These are phyloP conservation scores for Picochlorum sp. DNA, from an alignment of 139 green algal species.

Conservation along the genomic window DNA sequence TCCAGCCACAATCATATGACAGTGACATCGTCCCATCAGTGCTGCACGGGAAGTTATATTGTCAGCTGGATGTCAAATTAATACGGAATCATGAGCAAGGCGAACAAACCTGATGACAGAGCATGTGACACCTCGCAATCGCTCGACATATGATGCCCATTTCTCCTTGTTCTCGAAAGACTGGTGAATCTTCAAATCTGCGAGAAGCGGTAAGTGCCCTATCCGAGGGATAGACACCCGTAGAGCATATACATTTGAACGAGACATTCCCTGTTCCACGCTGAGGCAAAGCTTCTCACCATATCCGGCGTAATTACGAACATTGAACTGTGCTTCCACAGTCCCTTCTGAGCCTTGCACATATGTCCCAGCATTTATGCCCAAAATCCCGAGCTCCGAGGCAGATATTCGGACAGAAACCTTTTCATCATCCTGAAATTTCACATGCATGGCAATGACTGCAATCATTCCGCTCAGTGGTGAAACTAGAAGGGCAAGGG, in stretches of 20 bases:
- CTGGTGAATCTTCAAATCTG: constrained; percentile 34
- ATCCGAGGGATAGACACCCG: constrained; percentile 34
- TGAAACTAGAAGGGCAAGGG: neutral
- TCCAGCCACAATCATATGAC: constrained; percentile 62
- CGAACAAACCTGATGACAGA: constrained; percentile 7
- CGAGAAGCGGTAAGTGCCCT: constrained; percentile 17
- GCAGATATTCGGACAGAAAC: constrained; percentile 45
- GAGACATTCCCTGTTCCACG: constrained; percentile 45
- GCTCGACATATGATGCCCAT: constrained; percentile 14
- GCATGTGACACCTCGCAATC: neutral
- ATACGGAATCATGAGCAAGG: too few species aligned
- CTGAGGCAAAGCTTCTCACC: constrained; percentile 40
- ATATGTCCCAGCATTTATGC: constrained; percentile 51
- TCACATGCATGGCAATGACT: neutral
- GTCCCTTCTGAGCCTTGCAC: constrained; percentile 44
- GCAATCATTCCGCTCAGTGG: neutral
- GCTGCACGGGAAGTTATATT: constrained; percentile 27
- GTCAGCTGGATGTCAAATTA: too few species aligned
- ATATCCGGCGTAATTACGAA: constrained; percentile 41
- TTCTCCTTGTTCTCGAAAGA: neutral
- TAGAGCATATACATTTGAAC: constrained; percentile 35
- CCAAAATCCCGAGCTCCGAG: constrained; percentile 43
- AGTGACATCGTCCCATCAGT: constrained; percentile 35
- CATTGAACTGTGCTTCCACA: constrained; percentile 34
- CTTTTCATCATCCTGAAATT: constrained; percentile 19